Conservation (phyloP, 2,329 filamentous ascomycete genomes). For the Botrytis fabae region DNA sequence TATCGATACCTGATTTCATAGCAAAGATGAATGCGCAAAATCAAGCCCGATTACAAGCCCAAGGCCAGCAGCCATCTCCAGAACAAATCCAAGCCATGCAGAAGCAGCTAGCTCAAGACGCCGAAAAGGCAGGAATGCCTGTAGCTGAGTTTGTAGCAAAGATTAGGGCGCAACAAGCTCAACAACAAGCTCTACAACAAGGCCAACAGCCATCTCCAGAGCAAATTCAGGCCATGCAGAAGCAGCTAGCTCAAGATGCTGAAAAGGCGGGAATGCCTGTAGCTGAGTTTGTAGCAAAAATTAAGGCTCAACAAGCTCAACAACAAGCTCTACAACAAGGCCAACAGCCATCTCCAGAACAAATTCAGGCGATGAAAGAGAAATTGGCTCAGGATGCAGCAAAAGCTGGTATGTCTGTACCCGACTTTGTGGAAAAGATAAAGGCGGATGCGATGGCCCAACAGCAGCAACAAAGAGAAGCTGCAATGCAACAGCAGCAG, state of each 20-base stretch:
- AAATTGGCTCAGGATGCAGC: conserved; percentile 80
- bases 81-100: conserved; percentile 87
- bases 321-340: conserved; percentile 51
- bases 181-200: conserved; percentile 52
- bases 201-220: conserved; percentile 66
- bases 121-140: conserved; percentile 79
- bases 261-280: conserved; percentile 81
- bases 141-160: conserved; percentile 80
- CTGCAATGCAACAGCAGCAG: conserved; percentile 46
- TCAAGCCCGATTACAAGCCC: conserved; percentile 18
- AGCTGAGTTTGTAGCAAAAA: conserved; percentile 75
- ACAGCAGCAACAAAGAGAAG: conserved; percentile 45
- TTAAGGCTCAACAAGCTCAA: conserved; percentile 56
- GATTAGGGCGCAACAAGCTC: conserved; percentile 55
- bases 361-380: conserved; percentile 80
- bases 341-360: conserved; percentile 70
- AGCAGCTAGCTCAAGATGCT: conserved; percentile 79
- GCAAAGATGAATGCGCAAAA: conserved; percentile 57
- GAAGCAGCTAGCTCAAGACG: conserved; percentile 77
- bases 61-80: conserved; percentile 60
- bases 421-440: conserved; percentile 75
- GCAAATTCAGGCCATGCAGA: conserved; percentile 82
- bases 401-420: conserved; percentile 80
- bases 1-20: conserved; percentile 83
- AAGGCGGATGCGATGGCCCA: conserved; percentile 56